These are phyloP conservation scores for Colletotrichum cuscutae DNA, from an alignment of 2,329 filamentous ascomycete species.

Conservation along the genomic window DNA sequence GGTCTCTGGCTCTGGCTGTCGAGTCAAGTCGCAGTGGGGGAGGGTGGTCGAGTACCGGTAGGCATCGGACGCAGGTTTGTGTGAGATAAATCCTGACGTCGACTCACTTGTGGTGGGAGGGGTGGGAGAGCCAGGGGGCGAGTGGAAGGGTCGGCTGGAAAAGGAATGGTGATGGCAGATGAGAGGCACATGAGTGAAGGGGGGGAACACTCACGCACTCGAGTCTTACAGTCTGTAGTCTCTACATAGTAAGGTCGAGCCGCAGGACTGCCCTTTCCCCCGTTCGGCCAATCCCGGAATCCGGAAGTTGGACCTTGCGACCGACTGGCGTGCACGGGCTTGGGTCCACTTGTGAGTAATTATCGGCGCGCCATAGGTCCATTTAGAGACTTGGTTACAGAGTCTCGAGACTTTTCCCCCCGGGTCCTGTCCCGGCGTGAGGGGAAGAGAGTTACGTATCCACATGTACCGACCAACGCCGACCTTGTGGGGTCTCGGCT, in stretches of 20 bases:
- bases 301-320: neutral
- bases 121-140: neutral
- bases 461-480: conserved; percentile 2
- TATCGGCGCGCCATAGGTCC: conserved; percentile 7
- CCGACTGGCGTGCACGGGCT: neutral
- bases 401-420: neutral
- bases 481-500: conserved; percentile 1
- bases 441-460: no score
- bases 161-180: conserved; percentile 8
- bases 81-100: conserved; percentile 27
- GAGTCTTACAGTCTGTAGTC: neutral
- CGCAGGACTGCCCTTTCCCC: neutral
- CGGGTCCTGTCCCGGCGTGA: neutral
- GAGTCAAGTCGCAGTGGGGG: neutral
- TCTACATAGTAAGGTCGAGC: neutral
- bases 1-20: neutral
- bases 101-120: conserved; percentile 26
- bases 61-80: conserved; percentile 18
- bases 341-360: conserved; percentile 28
- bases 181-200: neutral
- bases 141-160: conserved; percentile 6
- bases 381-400: neutral
- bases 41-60: neutral
- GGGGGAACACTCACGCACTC: neutral
- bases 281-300: conserved; percentile 31